Evolutionary conservation across 2,329 filamentous ascomycete species (phyloP).

Genomic region (Penicillium sp.): DNA sequence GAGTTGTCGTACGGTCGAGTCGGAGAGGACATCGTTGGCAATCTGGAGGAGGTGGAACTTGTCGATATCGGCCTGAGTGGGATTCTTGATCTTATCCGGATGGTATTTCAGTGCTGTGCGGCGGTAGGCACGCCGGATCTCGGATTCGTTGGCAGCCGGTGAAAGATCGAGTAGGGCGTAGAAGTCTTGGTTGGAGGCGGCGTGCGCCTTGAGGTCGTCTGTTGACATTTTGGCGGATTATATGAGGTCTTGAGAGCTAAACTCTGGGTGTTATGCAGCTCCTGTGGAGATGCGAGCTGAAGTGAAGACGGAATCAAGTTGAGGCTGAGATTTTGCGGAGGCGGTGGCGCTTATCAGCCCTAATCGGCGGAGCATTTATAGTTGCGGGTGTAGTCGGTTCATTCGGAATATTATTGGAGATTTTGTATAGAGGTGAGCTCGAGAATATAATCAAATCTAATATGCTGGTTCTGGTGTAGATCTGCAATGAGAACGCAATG

Average conservation of each 20-base stretch:
- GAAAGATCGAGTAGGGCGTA: conserved; percentile 69
- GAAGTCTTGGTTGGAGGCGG: conserved; percentile 61
- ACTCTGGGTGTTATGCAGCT: too few relatives aligned
- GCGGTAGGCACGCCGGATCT: conserved; percentile 77
- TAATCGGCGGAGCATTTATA: too few relatives aligned
- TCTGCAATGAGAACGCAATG: too few relatives aligned
- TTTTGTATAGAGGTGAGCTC: too few relatives aligned
- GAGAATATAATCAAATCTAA: too few relatives aligned
- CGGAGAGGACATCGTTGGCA: conserved; percentile 76
- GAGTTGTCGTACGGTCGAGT: conserved; percentile 61
- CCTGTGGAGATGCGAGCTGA: too few relatives aligned
- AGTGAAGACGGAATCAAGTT: too few relatives aligned
- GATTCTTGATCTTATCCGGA: conserved; percentile 77
- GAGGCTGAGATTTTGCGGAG: too few relatives aligned
- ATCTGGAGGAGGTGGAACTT: conserved; percentile 82
- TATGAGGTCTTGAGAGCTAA: not conserved
- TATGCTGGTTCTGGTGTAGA: too few relatives aligned
- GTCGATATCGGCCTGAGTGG: conserved; percentile 61
- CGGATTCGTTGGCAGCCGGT: conserved; percentile 59
- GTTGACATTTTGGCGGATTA: conserved; percentile 29
- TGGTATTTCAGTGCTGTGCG: conserved; percentile 85
- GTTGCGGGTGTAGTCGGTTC: too few relatives aligned
- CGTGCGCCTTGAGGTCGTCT: conserved; percentile 52
- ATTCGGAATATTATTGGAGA: too few relatives aligned
- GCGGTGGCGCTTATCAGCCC: too few relatives aligned